Evolutionary conservation across 1,284 basidiomycete genomes (phyloP).

Genomic region (Meira miltonrushii): DNA sequence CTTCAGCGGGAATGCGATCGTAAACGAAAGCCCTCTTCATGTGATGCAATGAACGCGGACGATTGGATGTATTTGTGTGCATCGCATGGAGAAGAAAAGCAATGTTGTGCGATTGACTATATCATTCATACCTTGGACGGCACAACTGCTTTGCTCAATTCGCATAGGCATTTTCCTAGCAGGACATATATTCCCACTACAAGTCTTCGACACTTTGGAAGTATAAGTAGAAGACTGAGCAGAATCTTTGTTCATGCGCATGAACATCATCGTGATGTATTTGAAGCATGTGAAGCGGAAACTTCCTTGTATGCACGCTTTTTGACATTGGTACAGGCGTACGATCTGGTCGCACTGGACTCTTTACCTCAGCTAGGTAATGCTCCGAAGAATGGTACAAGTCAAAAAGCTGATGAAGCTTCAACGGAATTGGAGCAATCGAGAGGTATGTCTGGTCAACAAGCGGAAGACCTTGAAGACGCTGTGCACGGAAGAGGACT

Average conservation of each 20-base stretch:
- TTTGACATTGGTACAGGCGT: slow-evolving; percentile 71
- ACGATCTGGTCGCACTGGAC: slow-evolving; percentile 66
- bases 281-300: slow-evolving; percentile 82
- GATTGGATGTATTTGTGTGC: slow-evolving; percentile 96
- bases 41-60: slow-evolving; percentile 93
- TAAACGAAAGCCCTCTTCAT: slow-evolving; percentile 56
- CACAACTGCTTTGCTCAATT: slow-evolving; percentile 86
- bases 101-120: slow-evolving; percentile 93
- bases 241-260: slow-evolving; percentile 94
- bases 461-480: too few relatives aligned
- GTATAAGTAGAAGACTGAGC: slow-evolving; percentile 78
- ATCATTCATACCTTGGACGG: slow-evolving; percentile 90
- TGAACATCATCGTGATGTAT: slow-evolving; percentile 69
- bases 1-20: slow-evolving; percentile 70
- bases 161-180: slow-evolving; percentile 75
- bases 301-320: slow-evolving; percentile 87
- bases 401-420: background rate
- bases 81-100: slow-evolving; percentile 61
- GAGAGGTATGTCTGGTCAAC: too few relatives aligned
- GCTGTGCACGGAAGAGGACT: too few relatives aligned
- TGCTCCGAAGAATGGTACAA: background rate
- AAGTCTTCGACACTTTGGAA: slow-evolving; percentile 79
- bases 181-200: slow-evolving; percentile 59
- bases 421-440: too few relatives aligned
- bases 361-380: slow-evolving; percentile 9